Evolutionary conservation across 257 asterid genomes (phyloP), one percentile per base, ranked within the genome.

Genomic region (Ballota nigra): DNA sequence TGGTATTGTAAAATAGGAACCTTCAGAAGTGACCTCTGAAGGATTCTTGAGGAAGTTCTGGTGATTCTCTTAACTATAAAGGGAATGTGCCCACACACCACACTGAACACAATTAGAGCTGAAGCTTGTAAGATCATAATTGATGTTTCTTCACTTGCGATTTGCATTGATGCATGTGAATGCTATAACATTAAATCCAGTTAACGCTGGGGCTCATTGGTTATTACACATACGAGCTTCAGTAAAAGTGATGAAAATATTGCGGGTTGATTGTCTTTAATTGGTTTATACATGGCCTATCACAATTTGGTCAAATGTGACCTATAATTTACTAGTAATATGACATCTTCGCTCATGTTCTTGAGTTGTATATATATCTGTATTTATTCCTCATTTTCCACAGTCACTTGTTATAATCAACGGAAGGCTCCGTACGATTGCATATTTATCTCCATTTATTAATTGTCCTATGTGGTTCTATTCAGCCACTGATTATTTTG

Each of bases 401-500:
- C 65, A 53, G 52, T 8, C 36, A 11, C 22, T 49, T 67, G 24
- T 47, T 43, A 26, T 28, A 18, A 31, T 26, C 41, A 16, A 63
- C 49, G 78, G 47, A 77, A 57, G 58, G 9, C 58, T 20, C 60
- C 38, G 43, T 22, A 62, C 20, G 31, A 13, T 63, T 64, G 69
- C 47, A 56, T 71, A 40, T 53, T 15, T 57, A 8, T 49, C 63
- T 20, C 51, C 53, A 28, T 68, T 58, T 45, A 69, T 53, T 43
- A 36, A 26, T 9, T 66, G 56, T 38, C 68, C 33, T 52, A 24
- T 68, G 34, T 31, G 59, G 63, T 56, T 22, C 20, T 68, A 36
- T 66, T 77, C 16, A 51, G 68, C 73, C 75, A 24, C 53, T 68
- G 68, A 13, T 62, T 61, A 55, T 57, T 49, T 63, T 52, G 28